Evolutionary conservation across 225 moss, liverwort and hornwort genomes (phyloP), one percentile per base, ranked within the genome.

Genomic region (Marchantia paleacea): DNA sequence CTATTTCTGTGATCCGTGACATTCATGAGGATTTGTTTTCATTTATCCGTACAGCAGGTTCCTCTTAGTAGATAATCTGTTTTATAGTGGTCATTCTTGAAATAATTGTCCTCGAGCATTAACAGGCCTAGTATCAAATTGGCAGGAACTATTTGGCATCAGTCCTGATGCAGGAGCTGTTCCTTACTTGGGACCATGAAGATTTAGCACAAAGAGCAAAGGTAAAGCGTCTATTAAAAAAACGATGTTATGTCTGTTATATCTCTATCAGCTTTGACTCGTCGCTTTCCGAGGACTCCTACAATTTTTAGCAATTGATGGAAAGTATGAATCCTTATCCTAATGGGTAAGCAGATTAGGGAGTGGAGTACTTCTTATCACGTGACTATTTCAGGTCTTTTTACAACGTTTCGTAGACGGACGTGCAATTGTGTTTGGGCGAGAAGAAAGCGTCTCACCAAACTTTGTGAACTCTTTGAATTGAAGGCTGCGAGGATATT

Each of bases 71-170:
- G 28, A 1, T 10, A 72, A 8, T 22, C 52, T 52, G 50, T 72
- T 71, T 10, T 1, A 14, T 4, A 8, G 16, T 71, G 22, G 64
- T 28, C 19, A 29, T 6, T 26, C 47, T 22, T 24, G 1, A 22
- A 49, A 71, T 48, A 47, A 47, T 39, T 70, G 70, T 71, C 49
- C 70, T 52, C 3, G 16, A 48, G 51, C 12, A 20, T 11, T 19
- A 12, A 72, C 12, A 8, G 6, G 52, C 22, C 15, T 51, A 8
- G 12, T 13, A 10, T 72, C 29, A 20, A 3, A 28, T 55, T 81
- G 82, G 84, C 91, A 96, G 96, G 86, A 97, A 97, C 54, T 97
- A 97, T 78, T 85, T 97, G 89, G 96, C 94, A 82, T 93, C 96
- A n/a, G 83, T 97, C 61, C 85, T 97, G 53, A 89, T 97, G 91